These are phyloP conservation scores for Cutaneotrichosporon mucoides DNA, from an alignment of 1,284 basidiomycete genomes.

Conservation along the genomic window DNA sequence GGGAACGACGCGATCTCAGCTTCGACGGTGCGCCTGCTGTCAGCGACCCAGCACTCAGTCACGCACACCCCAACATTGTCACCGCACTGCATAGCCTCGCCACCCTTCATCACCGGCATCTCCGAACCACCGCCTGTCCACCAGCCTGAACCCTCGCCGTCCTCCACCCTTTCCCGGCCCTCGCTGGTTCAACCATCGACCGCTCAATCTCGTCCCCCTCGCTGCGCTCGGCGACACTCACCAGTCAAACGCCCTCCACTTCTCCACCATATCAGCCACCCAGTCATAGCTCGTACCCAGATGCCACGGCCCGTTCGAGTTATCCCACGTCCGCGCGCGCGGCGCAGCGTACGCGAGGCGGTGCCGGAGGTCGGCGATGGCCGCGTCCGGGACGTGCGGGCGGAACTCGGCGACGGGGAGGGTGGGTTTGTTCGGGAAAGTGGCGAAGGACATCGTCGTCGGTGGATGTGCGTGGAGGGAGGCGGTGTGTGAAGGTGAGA, in stretches of 20 bases:
- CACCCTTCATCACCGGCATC: no score
- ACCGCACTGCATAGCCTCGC: no score
- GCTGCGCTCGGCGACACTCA: slow-evolving; percentile 1
- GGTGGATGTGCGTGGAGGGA: no score
- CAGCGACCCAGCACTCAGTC: not conserved
- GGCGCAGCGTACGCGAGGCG: slow-evolving; percentile 23
- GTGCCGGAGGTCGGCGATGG: slow-evolving; percentile 34
- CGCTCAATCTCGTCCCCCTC: no score
- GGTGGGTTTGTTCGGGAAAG: slow-evolving; percentile 26
- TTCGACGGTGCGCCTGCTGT: slow-evolving; percentile 28
- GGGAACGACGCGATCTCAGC: slow-evolving; percentile 29
- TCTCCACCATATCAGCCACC: slow-evolving; percentile 21
- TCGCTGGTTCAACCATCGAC: no score
- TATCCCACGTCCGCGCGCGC: slow-evolving; percentile 38
- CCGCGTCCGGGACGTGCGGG: slow-evolving; percentile 25
- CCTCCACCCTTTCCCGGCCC: no score
- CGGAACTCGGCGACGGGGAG: slow-evolving; percentile 32
- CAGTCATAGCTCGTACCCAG: slow-evolving; percentile 28
- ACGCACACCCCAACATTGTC: no score
- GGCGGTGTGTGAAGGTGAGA: not conserved
- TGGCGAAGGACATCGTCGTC: slow-evolving; percentile 19
- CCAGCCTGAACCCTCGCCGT: no score
- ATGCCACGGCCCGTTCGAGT: slow-evolving; percentile 20
- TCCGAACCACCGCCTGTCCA: no score
- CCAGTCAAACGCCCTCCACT: slow-evolving; percentile 34